These are phyloP conservation scores for Pyrenochaeta sp. DNA, from an alignment of 2,329 filamentous ascomycete genomes.

Conservation along the genomic window DNA sequence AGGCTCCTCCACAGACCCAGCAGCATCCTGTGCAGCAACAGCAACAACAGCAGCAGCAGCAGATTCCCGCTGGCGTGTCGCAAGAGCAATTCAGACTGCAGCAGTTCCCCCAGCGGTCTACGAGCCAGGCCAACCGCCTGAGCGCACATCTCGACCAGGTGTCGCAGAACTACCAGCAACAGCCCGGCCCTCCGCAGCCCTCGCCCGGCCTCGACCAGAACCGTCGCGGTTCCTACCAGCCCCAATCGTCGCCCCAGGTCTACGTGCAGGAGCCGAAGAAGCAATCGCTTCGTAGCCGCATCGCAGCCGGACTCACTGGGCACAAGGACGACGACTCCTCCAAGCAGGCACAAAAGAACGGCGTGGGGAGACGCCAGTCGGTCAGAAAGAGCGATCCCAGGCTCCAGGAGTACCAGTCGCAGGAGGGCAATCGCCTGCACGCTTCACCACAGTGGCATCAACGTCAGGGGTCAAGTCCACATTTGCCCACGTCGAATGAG, in stretches of 20 bases:
- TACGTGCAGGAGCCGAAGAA: slow-evolving; percentile 39
- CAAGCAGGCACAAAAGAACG: slow-evolving; percentile 41
- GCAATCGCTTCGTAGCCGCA: slow-evolving; percentile 45
- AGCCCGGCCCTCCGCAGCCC: slow-evolving; percentile 26
- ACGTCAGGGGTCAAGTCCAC: slow-evolving; percentile 40
- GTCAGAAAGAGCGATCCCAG: slow-evolving; percentile 47
- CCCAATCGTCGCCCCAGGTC: slow-evolving; percentile 16
- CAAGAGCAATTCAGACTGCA: slow-evolving; percentile 33
- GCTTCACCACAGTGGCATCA: slow-evolving; percentile 37
- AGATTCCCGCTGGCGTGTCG: slow-evolving; percentile 13
- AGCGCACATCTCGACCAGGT: slow-evolving; percentile 42
- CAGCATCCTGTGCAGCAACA: slow-evolving; percentile 26
- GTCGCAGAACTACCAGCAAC: slow-evolving; percentile 39
- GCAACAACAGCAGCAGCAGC: slow-evolving; percentile 19
- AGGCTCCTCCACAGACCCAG: slow-evolving; percentile 26
- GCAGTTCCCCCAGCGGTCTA: slow-evolving; percentile 35
- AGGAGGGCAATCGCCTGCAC: slow-evolving; percentile 35
- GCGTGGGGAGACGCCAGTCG: slow-evolving; percentile 44
- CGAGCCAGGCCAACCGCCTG: slow-evolving; percentile 43
- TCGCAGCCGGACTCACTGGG: slow-evolving; percentile 36
- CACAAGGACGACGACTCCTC: slow-evolving; percentile 45
- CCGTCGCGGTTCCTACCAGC: slow-evolving; percentile 37
- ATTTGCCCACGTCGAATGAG: slow-evolving; percentile 48
- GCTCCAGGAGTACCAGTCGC: slow-evolving; percentile 37
- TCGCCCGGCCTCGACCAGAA: slow-evolving; percentile 34